These are phyloP conservation scores for Cenchrus fungigraminus DNA, from an alignment of 176 grass and related monocot species.

Conservation along the genomic window DNA sequence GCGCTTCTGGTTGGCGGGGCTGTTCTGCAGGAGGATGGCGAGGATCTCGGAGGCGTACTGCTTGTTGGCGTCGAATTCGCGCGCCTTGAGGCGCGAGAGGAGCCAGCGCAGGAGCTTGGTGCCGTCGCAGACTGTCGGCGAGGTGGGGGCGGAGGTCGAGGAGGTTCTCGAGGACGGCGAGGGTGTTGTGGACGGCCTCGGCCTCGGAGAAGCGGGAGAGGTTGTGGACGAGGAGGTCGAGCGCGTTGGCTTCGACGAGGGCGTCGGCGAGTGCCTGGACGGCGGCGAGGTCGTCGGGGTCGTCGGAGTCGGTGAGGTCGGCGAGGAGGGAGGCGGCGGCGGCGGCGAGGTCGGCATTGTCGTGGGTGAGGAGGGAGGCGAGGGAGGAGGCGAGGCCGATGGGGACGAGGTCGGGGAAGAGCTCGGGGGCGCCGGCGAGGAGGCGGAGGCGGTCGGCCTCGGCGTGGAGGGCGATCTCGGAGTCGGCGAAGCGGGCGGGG, in stretches of 20 bases:
- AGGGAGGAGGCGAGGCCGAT: conserved; percentile 73
- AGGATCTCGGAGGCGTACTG: conserved; percentile 96
- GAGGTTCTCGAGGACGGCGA: conserved; percentile 86
- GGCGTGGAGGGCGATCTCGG: conserved; percentile 82
- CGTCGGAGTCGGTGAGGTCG: conserved; percentile 89
- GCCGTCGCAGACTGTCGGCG: conserved; percentile 77
- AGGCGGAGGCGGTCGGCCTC: conserved; percentile 80
- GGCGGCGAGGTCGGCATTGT: conserved; percentile 82
- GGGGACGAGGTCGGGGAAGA: conserved; percentile 82
- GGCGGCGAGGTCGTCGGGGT: conserved; percentile 60
- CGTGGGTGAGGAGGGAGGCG: conserved; percentile 78
- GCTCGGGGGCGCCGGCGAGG: conserved; percentile 81
- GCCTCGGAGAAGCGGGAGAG: conserved; percentile 84
- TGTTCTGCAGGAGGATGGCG: conserved; percentile 89
- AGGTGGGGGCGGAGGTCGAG: conserved; percentile 78
- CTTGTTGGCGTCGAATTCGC: conserved; percentile 95
- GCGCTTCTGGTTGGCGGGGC: conserved; percentile 82
- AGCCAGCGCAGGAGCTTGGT: conserved; percentile 91
- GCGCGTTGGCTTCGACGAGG: conserved; percentile 75
- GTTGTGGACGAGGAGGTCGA: conserved; percentile 88
- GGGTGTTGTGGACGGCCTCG: conserved; percentile 71
- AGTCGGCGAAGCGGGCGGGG: conserved; percentile 83
- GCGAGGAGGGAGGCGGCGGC: conserved; percentile 80
- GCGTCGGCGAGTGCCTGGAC: conserved; percentile 67
- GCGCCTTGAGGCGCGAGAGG: conserved; percentile 73